Evolutionary conservation across 2,329 filamentous ascomycete genomes (phyloP).

Genomic region (Aspergillus sp.): DNA sequence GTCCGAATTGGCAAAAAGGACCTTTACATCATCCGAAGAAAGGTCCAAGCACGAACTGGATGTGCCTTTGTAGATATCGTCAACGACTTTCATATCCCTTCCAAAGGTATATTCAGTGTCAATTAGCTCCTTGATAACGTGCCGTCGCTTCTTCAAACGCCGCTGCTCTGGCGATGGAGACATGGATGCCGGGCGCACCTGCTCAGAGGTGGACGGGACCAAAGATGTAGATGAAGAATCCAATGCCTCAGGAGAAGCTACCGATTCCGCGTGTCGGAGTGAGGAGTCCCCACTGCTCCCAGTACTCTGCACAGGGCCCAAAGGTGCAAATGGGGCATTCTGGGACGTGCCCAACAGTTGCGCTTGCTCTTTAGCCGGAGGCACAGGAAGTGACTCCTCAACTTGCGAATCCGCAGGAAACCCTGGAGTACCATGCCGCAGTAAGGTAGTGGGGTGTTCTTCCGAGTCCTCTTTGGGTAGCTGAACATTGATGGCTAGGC

Average conservation of each 20-base stretch:
- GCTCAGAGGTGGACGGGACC: slow-evolving; percentile 28
- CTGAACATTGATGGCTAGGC: slow-evolving; percentile 44
- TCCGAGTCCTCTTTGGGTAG: slow-evolving; percentile 25
- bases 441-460: slow-evolving; percentile 33
- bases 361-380: slow-evolving; percentile 2
- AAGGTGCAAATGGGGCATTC: slow-evolving; percentile 13
- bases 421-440: slow-evolving; percentile 20
- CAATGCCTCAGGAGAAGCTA: slow-evolving; percentile 29
- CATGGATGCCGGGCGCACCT: slow-evolving; percentile 15
- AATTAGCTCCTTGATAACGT: slow-evolving; percentile 86
- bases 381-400: slow-evolving; percentile 7
- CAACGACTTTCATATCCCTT: slow-evolving; percentile 93
- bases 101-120: slow-evolving; percentile 91
- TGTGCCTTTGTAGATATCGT: slow-evolving; percentile 96
- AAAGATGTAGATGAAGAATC: slow-evolving; percentile 39
- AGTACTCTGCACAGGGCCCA: slow-evolving; percentile 24
- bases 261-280: slow-evolving; percentile 26
- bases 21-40: slow-evolving; percentile 77
- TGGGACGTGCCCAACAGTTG: slow-evolving; percentile 15
- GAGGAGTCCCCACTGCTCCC: slow-evolving; percentile 39
- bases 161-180: slow-evolving; percentile 40
- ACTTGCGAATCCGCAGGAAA: slow-evolving; percentile 9
- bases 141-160: slow-evolving; percentile 73
- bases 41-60: slow-evolving; percentile 77
- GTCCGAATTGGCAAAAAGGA: slow-evolving; percentile 89